Conservation (phyloP, 2,329 filamentous ascomycete species). For the Curvularia sp. region DNA sequence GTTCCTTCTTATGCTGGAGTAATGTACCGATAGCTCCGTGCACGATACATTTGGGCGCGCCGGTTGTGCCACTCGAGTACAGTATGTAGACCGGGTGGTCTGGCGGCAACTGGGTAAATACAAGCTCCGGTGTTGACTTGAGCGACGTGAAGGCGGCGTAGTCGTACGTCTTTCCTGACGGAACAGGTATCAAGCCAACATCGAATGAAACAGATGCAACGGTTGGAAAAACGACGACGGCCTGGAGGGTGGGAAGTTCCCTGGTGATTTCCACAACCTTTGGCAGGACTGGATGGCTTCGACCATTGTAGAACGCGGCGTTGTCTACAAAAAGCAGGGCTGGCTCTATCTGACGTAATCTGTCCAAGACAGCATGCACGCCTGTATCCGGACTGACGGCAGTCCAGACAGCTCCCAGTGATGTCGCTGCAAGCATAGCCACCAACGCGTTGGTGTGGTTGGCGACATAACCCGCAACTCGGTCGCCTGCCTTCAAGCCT, state of each 20-base stretch:
- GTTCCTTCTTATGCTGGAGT: conserved; percentile 97
- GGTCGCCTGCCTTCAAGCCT: conserved; percentile 68
- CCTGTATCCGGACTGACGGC: conserved; percentile 92
- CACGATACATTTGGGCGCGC: conserved; percentile 88
- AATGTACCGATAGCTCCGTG: conserved; percentile 90
- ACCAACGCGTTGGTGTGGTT: conserved; percentile 89
- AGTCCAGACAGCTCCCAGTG: conserved; percentile 90
- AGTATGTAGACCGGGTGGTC: conserved; percentile 93
- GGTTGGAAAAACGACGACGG: conserved; percentile 77
- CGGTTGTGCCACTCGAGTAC: conserved; percentile 91
- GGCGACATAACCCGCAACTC: conserved; percentile 78
- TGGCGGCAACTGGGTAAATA: conserved; percentile 79
- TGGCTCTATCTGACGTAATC: conserved; percentile 84
- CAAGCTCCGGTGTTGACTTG: conserved; percentile 46
- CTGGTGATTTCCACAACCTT: conserved; percentile 82
- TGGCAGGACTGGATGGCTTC: conserved; percentile 77
- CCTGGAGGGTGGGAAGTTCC: conserved; percentile 70
- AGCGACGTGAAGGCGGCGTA: conserved; percentile 51
- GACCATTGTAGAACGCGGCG: conserved; percentile 88
- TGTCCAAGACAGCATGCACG: conserved; percentile 87
- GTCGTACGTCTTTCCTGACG: conserved; percentile 46
- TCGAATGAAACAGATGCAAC: conserved; percentile 55
- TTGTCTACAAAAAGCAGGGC: conserved; percentile 86
- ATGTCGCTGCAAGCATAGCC: conserved; percentile 83
- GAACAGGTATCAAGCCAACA: conserved; percentile 51